These are phyloP conservation scores for Hypoxylon sp. DNA, from an alignment of 2,329 filamentous ascomycete genomes.

Conservation along the genomic window DNA sequence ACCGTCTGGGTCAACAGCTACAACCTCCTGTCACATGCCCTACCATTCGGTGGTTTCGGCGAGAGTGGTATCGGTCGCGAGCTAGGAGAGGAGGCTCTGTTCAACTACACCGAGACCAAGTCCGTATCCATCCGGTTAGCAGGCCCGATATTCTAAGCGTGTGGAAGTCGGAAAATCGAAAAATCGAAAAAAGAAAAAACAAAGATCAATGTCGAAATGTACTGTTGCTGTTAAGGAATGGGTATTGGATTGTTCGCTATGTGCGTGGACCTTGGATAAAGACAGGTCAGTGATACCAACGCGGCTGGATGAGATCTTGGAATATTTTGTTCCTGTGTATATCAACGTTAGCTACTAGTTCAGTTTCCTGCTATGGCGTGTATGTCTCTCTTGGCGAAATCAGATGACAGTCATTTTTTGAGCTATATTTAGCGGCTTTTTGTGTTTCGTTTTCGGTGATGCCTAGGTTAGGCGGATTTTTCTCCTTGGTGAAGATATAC, in stretches of 20 bases:
- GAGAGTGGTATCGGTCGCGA: slow-evolving; percentile 84
- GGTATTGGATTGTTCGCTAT: slow-evolving; percentile 23
- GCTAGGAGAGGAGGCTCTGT: slow-evolving; percentile 76
- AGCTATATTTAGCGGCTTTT: slow-evolving; percentile 5
- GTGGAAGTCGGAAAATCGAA: slow-evolving; percentile 7
- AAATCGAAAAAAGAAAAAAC: slow-evolving; percentile 9
- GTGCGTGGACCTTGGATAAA: slow-evolving; percentile 29
- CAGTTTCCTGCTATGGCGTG: slow-evolving; percentile 14
- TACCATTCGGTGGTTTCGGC: slow-evolving; percentile 73
- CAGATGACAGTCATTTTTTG: slow-evolving; percentile 17
- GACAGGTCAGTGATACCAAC: slow-evolving; percentile 16
- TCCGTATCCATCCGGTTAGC: slow-evolving; percentile 71
- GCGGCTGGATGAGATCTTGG: slow-evolving; percentile 26
- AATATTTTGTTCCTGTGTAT: slow-evolving; percentile 30
- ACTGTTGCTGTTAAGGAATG: slow-evolving; percentile 14
- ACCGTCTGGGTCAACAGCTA: slow-evolving; percentile 74
- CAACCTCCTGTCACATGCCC: slow-evolving; percentile 77
- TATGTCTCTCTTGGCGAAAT: slow-evolving; percentile 23
- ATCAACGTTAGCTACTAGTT: slow-evolving; percentile 26
- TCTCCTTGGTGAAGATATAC: neutral
- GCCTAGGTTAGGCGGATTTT: neutral
- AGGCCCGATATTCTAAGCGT: slow-evolving; percentile 60
- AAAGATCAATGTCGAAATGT: slow-evolving; percentile 16
- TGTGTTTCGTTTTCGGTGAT: neutral
- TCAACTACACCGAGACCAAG: slow-evolving; percentile 79